Percentiles rank a stretch among this genome's conserved stretches.
These are phyloP conservation scores for Yarrowia keelungensis DNA, from an alignment of 805 yeast species.

Conservation along the genomic window DNA sequence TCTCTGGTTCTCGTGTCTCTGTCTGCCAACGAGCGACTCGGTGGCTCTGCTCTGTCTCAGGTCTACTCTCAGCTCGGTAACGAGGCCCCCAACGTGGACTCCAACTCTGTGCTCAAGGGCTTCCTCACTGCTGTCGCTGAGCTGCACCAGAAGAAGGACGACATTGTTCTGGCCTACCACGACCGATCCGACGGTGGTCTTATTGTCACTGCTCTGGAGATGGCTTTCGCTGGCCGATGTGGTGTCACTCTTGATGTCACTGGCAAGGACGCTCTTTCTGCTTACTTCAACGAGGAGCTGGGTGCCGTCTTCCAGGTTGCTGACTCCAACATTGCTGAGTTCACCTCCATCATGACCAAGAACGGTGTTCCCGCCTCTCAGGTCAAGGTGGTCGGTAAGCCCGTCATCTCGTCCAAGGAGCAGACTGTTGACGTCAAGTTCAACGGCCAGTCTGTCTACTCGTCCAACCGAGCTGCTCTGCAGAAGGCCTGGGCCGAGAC, in stretches of 20 bases:
- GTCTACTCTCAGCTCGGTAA: slow-evolving; percentile 89
- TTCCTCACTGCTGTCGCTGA: slow-evolving; percentile 72
- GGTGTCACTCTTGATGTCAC: slow-evolving; percentile 68
- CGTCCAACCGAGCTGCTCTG: slow-evolving; percentile 67
- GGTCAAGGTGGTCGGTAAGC: slow-evolving; percentile 70
- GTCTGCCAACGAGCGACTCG: slow-evolving; percentile 70
- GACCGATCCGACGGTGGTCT: slow-evolving; percentile 98
- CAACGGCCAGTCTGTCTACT: slow-evolving; percentile 57
- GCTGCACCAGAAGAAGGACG: slow-evolving; percentile 68
- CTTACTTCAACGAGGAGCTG: slow-evolving; percentile 88
- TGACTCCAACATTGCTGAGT: slow-evolving; percentile 57
- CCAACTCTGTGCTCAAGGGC: slow-evolving; percentile 64
- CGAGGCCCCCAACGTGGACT: slow-evolving; percentile 81
- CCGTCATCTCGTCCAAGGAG: slow-evolving; percentile 55
- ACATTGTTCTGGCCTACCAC: slow-evolving; percentile 82
- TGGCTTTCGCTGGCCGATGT: slow-evolving; percentile 95
- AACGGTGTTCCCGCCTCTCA: slow-evolving; percentile 64
- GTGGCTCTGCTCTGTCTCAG: slow-evolving; percentile 95
- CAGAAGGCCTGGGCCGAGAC: slow-evolving; percentile 89
- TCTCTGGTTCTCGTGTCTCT: slow-evolving; percentile 81
- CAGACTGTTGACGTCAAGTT: slow-evolving; percentile 59
- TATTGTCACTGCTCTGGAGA: slow-evolving; percentile 81
- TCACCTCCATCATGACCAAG: slow-evolving; percentile 61
- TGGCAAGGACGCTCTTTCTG: slow-evolving; percentile 55
- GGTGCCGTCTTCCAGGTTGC: slow-evolving; percentile 94